phyloP scores from a whole-genome alignment of 108 stramenopile species.

The Schizochytrium sp. region DNA sequence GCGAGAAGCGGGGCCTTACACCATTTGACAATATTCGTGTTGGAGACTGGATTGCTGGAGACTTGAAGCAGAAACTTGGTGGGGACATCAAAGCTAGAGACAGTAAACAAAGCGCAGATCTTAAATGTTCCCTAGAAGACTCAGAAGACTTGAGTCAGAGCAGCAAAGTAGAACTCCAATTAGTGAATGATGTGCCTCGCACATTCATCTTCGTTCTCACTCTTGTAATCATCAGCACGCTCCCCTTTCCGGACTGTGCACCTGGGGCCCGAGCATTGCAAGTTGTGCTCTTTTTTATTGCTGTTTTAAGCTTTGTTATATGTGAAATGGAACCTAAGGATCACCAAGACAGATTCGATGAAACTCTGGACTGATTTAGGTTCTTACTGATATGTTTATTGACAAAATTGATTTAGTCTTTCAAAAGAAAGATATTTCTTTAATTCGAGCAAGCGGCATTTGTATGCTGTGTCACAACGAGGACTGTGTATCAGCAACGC shows the following conservation, averaged over 20 bases:
- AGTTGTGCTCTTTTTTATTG: neutral
- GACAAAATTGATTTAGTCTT: no score
- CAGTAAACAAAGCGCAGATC: neutral
- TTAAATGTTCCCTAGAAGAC: neutral
- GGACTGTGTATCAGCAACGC: neutral
- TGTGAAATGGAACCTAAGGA: no score
- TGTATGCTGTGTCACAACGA: no score
- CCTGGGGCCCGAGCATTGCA: neutral
- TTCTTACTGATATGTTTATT: no score
- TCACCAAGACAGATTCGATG: no score
- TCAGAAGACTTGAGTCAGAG: neutral
- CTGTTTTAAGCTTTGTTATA: neutral
- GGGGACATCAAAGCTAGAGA: neutral
- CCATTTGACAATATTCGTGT: conserved; percentile 4
- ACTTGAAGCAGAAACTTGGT: neutral
- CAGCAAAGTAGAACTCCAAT: neutral
- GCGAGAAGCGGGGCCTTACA: neutral
- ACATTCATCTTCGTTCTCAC: neutral
- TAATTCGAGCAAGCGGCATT: no score
- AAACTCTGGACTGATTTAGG: no score
- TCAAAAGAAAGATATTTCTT: neutral
- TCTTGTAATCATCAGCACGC: neutral
- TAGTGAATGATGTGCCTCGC: neutral
- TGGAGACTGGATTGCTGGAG: neutral
- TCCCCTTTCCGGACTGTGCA: neutral